Conservation (phyloP, 768 basidiomycete genomes). For the Suillus paluster region DNA sequence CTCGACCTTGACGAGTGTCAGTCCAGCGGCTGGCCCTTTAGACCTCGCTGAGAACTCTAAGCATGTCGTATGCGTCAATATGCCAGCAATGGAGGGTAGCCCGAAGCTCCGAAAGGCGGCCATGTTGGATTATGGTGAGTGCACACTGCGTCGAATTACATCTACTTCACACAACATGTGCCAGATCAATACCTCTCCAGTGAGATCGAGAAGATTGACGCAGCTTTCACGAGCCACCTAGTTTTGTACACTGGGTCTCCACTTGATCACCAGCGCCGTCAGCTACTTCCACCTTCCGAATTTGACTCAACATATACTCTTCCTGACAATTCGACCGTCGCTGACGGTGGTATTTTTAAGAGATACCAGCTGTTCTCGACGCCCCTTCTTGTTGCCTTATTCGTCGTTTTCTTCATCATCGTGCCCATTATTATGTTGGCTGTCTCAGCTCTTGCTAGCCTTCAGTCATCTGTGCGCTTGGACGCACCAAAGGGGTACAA, state of each 20-base stretch:
- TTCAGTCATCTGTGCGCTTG: conserved; percentile 68
- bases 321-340: conserved; percentile 41
- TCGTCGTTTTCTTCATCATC: conserved; percentile 68
- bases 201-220: conserved; percentile 53
- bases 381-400: conserved; percentile 66
- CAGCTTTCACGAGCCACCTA: conserved; percentile 61
- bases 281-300: conserved; percentile 33
- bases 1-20: conserved; percentile 49
- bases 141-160: not conserved
- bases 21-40: conserved; percentile 42
- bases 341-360: conserved; percentile 65
- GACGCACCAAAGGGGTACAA: conserved; percentile 69
- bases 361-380: conserved; percentile 81
- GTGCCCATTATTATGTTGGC: conserved; percentile 69
- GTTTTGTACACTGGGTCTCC: conserved; percentile 67
- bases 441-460: conserved; percentile 69
- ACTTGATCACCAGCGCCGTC: conserved; percentile 46
- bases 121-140: conserved; percentile 61
- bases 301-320: conserved; percentile 33
- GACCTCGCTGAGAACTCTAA: conserved; percentile 45
- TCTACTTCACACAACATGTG: conserved; percentile 11
- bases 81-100: conserved; percentile 52
- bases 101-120: conserved; percentile 49
- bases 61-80: conserved; percentile 58
- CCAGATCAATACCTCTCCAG: conserved; percentile 50